Evolutionary conservation across 371 early-diverging fungal species (phyloP).

Genomic region (Aphelidium insulamus): DNA sequence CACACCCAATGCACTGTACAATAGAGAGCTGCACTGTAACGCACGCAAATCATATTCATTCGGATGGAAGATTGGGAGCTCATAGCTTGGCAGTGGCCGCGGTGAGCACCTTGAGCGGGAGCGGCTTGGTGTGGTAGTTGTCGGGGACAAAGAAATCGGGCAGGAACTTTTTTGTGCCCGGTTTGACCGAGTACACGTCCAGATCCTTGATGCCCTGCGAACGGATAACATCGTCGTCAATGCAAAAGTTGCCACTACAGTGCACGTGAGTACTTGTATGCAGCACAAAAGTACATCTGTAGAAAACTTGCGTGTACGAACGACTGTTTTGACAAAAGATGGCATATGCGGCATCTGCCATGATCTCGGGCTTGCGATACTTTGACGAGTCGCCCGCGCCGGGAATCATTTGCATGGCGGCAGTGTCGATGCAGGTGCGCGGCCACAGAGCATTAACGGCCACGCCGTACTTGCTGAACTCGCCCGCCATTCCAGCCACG

Average conservation of each 20-base stretch:
- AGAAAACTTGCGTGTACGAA: constrained; percentile 15
- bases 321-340: constrained; percentile 24
- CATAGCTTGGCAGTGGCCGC: too few species aligned
- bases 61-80: too few species aligned
- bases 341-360: constrained; percentile 55
- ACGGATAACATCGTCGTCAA: constrained; percentile 48
- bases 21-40: too few species aligned
- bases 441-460: constrained; percentile 71
- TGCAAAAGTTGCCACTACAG: constrained; percentile 39
- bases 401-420: constrained; percentile 34
- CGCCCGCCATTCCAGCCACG: constrained; percentile 44
- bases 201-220: constrained; percentile 37
- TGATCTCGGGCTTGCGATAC: constrained; percentile 36
- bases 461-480: constrained; percentile 32
- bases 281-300: background rate
- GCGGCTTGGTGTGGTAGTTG: too few species aligned
- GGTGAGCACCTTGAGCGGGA: too few species aligned
- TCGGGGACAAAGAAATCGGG: constrained; percentile 45
- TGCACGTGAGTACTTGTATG: background rate
- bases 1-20: too few species aligned
- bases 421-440: constrained; percentile 41
- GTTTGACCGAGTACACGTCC: constrained; percentile 28
- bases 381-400: constrained; percentile 1
- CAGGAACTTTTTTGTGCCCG: constrained; percentile 23
- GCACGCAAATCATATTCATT: too few species aligned